These are phyloP conservation scores for Rickenella mellea DNA, from an alignment of 768 basidiomycete genomes.

Conservation along the genomic window DNA sequence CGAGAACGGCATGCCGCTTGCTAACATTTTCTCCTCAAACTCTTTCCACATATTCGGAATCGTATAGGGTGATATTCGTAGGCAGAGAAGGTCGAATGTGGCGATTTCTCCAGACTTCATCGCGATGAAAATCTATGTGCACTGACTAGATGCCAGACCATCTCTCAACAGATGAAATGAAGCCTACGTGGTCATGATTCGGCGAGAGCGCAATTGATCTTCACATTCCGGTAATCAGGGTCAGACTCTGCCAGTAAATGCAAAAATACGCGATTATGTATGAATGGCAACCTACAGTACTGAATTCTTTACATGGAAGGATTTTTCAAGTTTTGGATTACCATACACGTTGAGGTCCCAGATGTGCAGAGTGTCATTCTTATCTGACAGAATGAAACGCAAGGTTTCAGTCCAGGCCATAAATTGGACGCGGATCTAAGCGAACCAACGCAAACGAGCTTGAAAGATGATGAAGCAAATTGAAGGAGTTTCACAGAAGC, in stretches of 20 bases:
- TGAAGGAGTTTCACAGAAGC: conserved; percentile 45
- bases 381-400: conserved; percentile 28
- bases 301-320: too few species aligned
- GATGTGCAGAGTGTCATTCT: conserved; percentile 42
- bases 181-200: conserved; percentile 62
- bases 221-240: conserved; percentile 4
- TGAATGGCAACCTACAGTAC: too few species aligned
- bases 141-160: neutral
- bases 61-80: conserved; percentile 53
- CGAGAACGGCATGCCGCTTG: conserved; percentile 29
- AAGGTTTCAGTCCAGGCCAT: neutral
- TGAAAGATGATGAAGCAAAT: conserved; percentile 45
- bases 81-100: conserved; percentile 68
- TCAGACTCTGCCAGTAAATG: too few species aligned
- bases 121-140: conserved; percentile 34
- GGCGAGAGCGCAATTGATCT: conserved; percentile 59
- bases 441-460: conserved; percentile 57
- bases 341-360: conserved; percentile 50
- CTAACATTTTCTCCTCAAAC: conserved; percentile 49
- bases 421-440: neutral
- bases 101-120: conserved; percentile 51
- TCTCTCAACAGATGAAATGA: neutral
- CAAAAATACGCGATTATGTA: too few species aligned
- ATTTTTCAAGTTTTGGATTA: conserved; percentile 40
- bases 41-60: conserved; percentile 71